These are phyloP conservation scores for Xerocomellus amylosporus DNA, from an alignment of 768 basidiomycete species.

Conservation along the genomic window DNA sequence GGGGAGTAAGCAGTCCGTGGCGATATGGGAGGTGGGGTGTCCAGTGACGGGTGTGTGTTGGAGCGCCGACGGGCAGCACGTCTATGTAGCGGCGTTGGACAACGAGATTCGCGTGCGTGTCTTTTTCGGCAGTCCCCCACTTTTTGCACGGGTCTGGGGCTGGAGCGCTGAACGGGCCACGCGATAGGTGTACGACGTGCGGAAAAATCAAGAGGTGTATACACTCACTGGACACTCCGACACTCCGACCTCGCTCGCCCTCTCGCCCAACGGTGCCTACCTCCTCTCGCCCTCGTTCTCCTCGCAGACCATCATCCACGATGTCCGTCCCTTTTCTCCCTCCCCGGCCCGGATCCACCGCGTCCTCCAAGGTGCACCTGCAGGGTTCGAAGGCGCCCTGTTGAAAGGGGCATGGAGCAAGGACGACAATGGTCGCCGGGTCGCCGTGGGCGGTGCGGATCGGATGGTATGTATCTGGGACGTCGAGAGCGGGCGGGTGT, in stretches of 20 bases:
- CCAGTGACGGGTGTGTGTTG: slow-evolving; percentile 92
- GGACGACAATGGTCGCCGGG: slow-evolving; percentile 76
- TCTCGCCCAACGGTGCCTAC: slow-evolving; percentile 86
- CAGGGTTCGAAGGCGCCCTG: slow-evolving; percentile 90
- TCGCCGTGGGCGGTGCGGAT: slow-evolving; percentile 88
- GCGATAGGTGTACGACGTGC: slow-evolving; percentile 79
- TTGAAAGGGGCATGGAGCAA: slow-evolving; percentile 86
- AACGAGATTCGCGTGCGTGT: slow-evolving; percentile 89
- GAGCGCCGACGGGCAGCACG: slow-evolving; percentile 85
- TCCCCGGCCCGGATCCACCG: slow-evolving; percentile 80
- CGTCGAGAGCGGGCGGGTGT: slow-evolving; percentile 67
- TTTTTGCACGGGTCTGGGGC: too few relatives aligned
- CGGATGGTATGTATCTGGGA: slow-evolving; percentile 87
- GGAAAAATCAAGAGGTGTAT: slow-evolving; percentile 80
- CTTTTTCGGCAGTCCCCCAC: neutral
- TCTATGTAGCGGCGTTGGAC: slow-evolving; percentile 92
- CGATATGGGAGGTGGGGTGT: slow-evolving; percentile 80
- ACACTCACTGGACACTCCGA: slow-evolving; percentile 83
- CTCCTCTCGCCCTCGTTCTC: slow-evolving; percentile 91
- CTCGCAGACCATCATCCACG: slow-evolving; percentile 85
- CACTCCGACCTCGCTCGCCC: slow-evolving; percentile 88
- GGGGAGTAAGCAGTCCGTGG: slow-evolving; percentile 66
- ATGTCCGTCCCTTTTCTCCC: slow-evolving; percentile 91
- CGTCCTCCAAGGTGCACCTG: slow-evolving; percentile 76
- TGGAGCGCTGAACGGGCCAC: neutral